These are phyloP conservation scores for Lipomyces chichibuensis DNA, from an alignment of 805 yeast genomes.

Conservation along the genomic window DNA sequence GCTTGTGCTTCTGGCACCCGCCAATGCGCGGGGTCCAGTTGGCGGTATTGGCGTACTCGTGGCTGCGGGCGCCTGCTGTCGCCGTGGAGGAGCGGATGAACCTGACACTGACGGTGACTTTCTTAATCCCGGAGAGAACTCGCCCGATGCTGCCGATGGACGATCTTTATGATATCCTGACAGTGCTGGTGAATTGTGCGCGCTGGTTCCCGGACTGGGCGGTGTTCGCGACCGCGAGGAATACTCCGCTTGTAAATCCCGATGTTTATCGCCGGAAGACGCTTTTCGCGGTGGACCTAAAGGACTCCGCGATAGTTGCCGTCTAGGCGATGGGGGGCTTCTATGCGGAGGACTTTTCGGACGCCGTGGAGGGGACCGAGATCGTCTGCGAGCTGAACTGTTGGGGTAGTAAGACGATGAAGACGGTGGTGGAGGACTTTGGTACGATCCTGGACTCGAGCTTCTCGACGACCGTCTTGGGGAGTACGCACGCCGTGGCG, in stretches of 20 bases:
- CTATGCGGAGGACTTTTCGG: constrained; percentile 12
- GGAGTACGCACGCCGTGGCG: constrained; percentile 8
- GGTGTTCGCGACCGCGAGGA: constrained; percentile 13
- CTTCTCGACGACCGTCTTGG: constrained; percentile 21
- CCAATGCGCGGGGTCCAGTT: constrained; percentile 9
- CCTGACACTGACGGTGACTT: constrained; percentile 2
- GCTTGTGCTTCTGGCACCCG: constrained; percentile 4
- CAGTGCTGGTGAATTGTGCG: neutral
- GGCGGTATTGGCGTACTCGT: constrained; percentile 8
- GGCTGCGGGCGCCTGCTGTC: constrained; percentile 1
- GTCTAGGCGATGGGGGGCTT: constrained; percentile 21
- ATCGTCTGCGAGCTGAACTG: constrained; percentile 7
- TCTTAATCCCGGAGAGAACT: constrained; percentile 3
- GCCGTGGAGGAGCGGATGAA: neutral
- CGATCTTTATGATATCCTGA: neutral
- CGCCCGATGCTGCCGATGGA: neutral
- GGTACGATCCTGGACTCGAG: constrained; percentile 20
- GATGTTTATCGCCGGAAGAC: neutral
- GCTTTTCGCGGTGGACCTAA: neutral
- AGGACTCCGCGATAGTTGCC: constrained; percentile 21
- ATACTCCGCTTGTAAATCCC: constrained; percentile 6
- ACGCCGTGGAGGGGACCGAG: constrained; percentile 6
- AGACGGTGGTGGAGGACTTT: constrained; percentile 15
- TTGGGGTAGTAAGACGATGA: neutral
- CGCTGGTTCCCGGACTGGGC: constrained; percentile 3